phyloP scores from a whole-genome alignment of 345 rosid genomes.

The Theobroma cacao region DNA sequence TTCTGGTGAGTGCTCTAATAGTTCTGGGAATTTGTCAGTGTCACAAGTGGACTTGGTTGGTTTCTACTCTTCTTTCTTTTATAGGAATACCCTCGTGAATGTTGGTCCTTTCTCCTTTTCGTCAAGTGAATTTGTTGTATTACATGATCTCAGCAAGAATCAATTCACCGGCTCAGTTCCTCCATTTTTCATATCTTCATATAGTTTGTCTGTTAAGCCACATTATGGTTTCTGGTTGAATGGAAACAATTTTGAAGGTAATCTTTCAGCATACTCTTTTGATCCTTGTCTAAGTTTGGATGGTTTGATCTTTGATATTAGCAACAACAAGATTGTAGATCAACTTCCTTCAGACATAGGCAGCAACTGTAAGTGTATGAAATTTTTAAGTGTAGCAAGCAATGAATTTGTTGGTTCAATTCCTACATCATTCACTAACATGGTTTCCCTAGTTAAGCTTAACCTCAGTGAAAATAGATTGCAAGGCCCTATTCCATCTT shows the following conservation, averaged over 20 bases:
- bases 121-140: background rate
- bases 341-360: background rate
- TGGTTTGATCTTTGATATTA: background rate
- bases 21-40: background rate
- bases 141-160: conserved; percentile 1
- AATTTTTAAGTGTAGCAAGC: background rate
- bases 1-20: background rate
- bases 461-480: conserved; percentile 2
- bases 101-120: background rate
- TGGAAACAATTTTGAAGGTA: conserved; percentile 7
- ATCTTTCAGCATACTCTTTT: background rate
- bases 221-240: conserved; percentile 3
- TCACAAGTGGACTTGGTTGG: conserved; percentile 24
- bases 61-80: conserved; percentile 35
- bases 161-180: background rate
- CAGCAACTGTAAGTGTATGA: background rate
- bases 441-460: background rate
- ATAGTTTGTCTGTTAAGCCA: background rate
- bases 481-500: background rate
- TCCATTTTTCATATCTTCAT: background rate
- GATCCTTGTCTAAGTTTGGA: conserved; percentile 1
- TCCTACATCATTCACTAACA: background rate
- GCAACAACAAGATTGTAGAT: background rate
- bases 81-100: conserved; percentile 8
- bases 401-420: background rate